phyloP scores from a whole-genome alignment of 805 yeast genomes.

The Danielozyma ontarioensis region DNA sequence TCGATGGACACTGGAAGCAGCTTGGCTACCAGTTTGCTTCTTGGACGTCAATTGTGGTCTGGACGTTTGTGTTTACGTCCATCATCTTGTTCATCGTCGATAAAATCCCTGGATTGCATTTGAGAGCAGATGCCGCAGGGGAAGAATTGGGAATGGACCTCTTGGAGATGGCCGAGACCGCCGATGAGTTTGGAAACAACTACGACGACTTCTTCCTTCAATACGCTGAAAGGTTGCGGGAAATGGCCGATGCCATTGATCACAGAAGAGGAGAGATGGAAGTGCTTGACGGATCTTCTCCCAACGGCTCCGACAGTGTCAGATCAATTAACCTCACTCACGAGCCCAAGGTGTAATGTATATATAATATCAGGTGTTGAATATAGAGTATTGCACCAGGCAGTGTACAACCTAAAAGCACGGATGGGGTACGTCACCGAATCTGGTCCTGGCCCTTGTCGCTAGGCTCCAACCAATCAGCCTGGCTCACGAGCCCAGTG shows the following conservation, averaged over 20 bases:
- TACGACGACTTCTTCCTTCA: conserved; percentile 20
- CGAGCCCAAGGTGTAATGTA: neutral
- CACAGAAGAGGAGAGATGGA: conserved; percentile 2
- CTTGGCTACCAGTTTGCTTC: conserved; percentile 44
- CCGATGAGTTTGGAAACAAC: conserved; percentile 35
- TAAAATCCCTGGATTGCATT: conserved; percentile 44
- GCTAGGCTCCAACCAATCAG: too few relatives aligned
- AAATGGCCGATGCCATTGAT: conserved; percentile 11
- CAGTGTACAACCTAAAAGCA: too few relatives aligned
- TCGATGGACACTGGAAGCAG: conserved; percentile 40
- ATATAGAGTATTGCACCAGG: too few relatives aligned
- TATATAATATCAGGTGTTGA: neutral
- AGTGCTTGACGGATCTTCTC: neutral
- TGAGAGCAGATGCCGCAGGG: conserved; percentile 41
- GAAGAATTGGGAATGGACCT: conserved; percentile 50
- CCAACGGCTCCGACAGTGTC: neutral
- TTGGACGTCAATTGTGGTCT: conserved; percentile 35
- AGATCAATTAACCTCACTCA: neutral
- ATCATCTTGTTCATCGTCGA: conserved; percentile 43
- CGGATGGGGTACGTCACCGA: too few relatives aligned
- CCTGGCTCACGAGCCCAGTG: too few relatives aligned
- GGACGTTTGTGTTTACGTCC: conserved; percentile 42
- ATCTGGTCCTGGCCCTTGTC: too few relatives aligned
- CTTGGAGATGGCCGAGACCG: conserved; percentile 46
- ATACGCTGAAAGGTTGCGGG: conserved; percentile 15